Conservation (phyloP, 208 protist species). For the Wallacemonas sp. region DNA sequence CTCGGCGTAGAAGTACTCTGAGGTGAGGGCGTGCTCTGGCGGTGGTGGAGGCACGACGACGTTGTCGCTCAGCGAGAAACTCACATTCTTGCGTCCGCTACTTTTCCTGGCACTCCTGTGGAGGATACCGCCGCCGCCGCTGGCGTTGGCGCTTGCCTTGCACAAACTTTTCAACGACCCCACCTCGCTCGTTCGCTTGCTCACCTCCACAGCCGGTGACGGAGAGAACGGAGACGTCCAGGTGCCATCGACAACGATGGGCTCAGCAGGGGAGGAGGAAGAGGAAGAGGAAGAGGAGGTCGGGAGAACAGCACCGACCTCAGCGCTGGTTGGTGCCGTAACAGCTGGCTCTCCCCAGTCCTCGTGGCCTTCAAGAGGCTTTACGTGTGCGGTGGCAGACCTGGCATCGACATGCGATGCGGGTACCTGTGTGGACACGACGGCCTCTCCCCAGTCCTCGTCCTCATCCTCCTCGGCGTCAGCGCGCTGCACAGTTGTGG, state of each 20-base stretch:
- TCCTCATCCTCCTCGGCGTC: neutral
- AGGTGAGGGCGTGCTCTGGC: neutral
- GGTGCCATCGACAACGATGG: too few relatives aligned
- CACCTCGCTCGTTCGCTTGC: neutral
- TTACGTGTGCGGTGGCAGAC: neutral
- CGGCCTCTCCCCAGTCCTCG: slow-evolving; percentile 1
- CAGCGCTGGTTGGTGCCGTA: neutral
- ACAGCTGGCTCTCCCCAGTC: neutral
- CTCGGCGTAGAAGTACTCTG: slow-evolving; percentile 10
- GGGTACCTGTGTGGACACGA: neutral
- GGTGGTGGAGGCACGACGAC: slow-evolving; percentile 3
- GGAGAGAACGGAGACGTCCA: too few relatives aligned
- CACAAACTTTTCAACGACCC: neutral
- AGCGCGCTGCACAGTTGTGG: too few relatives aligned
- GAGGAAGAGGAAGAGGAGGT: too few relatives aligned
- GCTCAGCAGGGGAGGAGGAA: too few relatives aligned
- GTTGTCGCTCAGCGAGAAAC: slow-evolving; percentile 14
- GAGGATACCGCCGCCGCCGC: neutral
- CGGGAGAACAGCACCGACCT: too few relatives aligned
- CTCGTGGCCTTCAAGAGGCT: neutral
- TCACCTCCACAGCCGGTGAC: neutral
- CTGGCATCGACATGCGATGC: neutral
- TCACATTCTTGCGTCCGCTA: slow-evolving; percentile 3
- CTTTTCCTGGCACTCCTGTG: neutral
- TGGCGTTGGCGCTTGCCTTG: neutral